Evolutionary conservation across 2,329 filamentous ascomycete genomes (phyloP), one percentile per base, ranked within the genome.

Genomic region (Fusarium avenaceum): DNA sequence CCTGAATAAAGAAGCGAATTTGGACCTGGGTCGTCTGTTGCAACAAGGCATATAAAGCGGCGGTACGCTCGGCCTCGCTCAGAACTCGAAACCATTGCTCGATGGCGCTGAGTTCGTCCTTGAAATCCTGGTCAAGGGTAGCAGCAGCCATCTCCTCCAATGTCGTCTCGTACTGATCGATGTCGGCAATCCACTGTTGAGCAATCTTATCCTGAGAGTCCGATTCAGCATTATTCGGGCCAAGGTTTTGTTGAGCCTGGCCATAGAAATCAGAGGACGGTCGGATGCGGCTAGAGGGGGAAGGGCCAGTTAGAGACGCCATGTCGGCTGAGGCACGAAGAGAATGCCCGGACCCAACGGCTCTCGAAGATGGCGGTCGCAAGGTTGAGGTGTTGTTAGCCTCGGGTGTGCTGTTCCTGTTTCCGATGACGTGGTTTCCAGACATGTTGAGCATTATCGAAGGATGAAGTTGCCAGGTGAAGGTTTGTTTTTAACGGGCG

Each of bases 21-120:
- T 99, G 96, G 65, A 99, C 95, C 81, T 98, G 96, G 6, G 96
- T 99, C 7, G 96, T 98, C 85, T 99, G 96, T 83, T 99, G 96
- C 63, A 99, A 86, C 73, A 99, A 85, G 65, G 96, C 95, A 79
- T 99, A 99, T 60, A 98, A 83, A 48, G 96, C 96, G 65, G 96
- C 96, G 20, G 96, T 99, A 67, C 96, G 88, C 82, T 99, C 96
- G 28, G 96, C 94, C 82, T 98, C 96, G 76, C 95, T 98, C 69
- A 99, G 84, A 54, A 99, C 96, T 66, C 94, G 91, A 81, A 99
- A 99, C 96, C 96, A 99, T 84, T 99, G 96, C 82, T 99, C 96
- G 76, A 99, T 99, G 72, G 96, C 96, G 78, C 94, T 97, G 64
- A 99, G 87, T 81, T 99, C 96, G 80, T 98, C 96, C 83, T 99